Conservation (phyloP, 2,329 filamentous ascomycete genomes). For the Neonectria coccinea region DNA sequence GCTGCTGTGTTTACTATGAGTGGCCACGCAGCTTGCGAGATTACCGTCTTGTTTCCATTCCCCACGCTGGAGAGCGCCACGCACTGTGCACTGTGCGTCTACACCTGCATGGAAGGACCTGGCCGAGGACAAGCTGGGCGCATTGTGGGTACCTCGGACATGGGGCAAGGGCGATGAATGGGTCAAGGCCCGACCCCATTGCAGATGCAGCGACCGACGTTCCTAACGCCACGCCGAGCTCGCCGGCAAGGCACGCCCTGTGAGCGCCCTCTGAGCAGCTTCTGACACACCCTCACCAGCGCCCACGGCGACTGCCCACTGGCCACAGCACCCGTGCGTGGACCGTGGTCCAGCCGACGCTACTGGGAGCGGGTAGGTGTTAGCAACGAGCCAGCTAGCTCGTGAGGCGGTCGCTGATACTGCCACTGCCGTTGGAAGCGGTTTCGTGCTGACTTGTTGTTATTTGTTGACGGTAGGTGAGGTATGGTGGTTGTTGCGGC, state of each 20-base stretch:
- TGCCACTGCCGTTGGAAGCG: constrained; percentile 35
- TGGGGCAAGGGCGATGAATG: constrained; percentile 39
- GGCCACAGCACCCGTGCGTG: constrained; percentile 33
- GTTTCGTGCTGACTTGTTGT: constrained; percentile 32
- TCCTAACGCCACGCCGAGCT: constrained; percentile 25
- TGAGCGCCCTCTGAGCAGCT: neutral
- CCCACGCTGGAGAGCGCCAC: constrained; percentile 42
- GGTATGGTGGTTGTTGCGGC: constrained; percentile 12
- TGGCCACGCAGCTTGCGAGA: constrained; percentile 32
- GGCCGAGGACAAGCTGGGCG: constrained; percentile 40
- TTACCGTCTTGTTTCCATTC: constrained; percentile 49
- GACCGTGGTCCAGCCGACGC: constrained; percentile 43
- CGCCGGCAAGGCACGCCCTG: constrained; percentile 5
- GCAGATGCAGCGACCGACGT: constrained; percentile 45
- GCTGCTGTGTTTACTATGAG: constrained; percentile 15
- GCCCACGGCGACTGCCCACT: constrained; percentile 27
- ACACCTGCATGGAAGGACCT: constrained; percentile 41
- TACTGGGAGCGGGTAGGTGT: constrained; percentile 43
- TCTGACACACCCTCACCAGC: constrained; percentile 34
- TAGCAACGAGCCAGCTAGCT: constrained; percentile 8
- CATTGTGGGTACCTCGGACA: constrained; percentile 29
- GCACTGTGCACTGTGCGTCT: constrained; percentile 42
- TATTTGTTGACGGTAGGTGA: constrained; percentile 7
- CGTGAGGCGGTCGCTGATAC: constrained; percentile 35
- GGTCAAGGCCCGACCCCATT: constrained; percentile 30